Evolutionary conservation across 306 rosid species (phyloP).

Genomic region (Cicer arietinum): DNA sequence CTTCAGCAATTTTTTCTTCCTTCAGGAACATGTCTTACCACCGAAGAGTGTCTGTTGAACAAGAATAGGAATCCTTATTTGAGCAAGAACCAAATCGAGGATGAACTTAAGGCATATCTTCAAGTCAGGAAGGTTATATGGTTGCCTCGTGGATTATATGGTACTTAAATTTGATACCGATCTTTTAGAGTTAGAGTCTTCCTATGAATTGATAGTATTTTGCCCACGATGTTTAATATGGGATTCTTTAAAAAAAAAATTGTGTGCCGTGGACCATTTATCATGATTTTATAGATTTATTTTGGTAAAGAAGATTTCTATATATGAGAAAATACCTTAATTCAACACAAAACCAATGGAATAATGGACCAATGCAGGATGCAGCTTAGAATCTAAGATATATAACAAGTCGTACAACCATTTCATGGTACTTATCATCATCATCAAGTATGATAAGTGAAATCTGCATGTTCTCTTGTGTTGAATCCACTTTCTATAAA

Average conservation of each 20-base stretch:
- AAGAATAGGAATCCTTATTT: conserved; percentile 86
- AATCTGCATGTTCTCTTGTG: conserved; percentile 26
- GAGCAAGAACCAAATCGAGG: conserved; percentile 78
- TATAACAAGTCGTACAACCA: conserved; percentile 29
- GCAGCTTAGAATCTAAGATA: neutral
- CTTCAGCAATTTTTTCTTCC: conserved; percentile 27
- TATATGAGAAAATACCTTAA: neutral
- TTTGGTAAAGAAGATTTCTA: neutral
- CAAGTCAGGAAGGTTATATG: conserved; percentile 84
- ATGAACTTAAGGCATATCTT: conserved; percentile 80
- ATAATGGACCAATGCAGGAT: neutral
- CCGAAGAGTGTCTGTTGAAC: conserved; percentile 94
- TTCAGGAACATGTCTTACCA: conserved; percentile 94
- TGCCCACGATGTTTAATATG: conserved; percentile 29
- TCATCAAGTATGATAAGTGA: conserved; percentile 3
- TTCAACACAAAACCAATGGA: conserved; percentile 14
- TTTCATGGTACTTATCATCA: conserved; percentile 17
- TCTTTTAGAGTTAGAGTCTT: conserved; percentile 16
- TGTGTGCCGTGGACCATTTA: conserved; percentile 2
- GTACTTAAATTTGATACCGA: conserved; percentile 54
- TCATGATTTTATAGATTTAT: conserved; percentile 27
- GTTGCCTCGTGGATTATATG: conserved; percentile 88
- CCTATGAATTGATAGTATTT: conserved; percentile 24
- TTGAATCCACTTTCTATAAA: conserved; percentile 16
- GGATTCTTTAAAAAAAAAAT: conserved; percentile 20